These are phyloP conservation scores for Naganishia randhawae DNA, from an alignment of 768 basidiomycete genomes.

Conservation along the genomic window DNA sequence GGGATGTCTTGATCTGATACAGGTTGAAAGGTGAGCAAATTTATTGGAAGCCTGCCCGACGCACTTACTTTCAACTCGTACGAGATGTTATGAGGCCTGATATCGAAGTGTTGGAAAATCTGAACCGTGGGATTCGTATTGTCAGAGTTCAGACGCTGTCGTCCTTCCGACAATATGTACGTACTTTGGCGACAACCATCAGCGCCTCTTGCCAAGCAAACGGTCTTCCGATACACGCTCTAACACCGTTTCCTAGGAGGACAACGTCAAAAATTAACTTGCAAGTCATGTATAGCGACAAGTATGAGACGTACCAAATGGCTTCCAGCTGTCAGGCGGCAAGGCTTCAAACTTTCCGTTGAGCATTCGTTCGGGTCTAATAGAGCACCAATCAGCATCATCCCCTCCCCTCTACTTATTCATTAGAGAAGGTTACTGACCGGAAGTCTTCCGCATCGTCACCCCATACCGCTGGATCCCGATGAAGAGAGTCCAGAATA, in stretches of 20 bases:
- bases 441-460: constrained; percentile 53
- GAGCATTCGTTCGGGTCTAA: constrained; percentile 55
- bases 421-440: background rate
- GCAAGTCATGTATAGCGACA: background rate
- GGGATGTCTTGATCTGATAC: constrained; percentile 49
- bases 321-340: constrained; percentile 45
- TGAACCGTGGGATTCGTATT: background rate
- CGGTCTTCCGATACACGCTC: constrained; percentile 53
- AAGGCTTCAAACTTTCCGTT: constrained; percentile 57
- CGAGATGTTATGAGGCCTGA: constrained; percentile 53
- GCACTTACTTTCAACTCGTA: constrained; percentile 50
- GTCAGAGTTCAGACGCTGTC: background rate
- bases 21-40: background rate
- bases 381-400: too few relatives aligned
- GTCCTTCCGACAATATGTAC: background rate
- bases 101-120: constrained; percentile 56
- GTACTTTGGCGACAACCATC: constrained; percentile 51
- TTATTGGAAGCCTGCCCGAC: background rate
- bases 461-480: constrained; percentile 56
- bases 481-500: constrained; percentile 48
- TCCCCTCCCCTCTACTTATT: background rate
- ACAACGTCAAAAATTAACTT: constrained; percentile 51
- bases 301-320: constrained; percentile 26
- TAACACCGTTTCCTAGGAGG: constrained; percentile 47
- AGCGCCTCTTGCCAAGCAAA: constrained; percentile 57